phyloP scores from a whole-genome alignment of 139 green algal genomes.

The Limnomonas spitsbergensis region DNA sequence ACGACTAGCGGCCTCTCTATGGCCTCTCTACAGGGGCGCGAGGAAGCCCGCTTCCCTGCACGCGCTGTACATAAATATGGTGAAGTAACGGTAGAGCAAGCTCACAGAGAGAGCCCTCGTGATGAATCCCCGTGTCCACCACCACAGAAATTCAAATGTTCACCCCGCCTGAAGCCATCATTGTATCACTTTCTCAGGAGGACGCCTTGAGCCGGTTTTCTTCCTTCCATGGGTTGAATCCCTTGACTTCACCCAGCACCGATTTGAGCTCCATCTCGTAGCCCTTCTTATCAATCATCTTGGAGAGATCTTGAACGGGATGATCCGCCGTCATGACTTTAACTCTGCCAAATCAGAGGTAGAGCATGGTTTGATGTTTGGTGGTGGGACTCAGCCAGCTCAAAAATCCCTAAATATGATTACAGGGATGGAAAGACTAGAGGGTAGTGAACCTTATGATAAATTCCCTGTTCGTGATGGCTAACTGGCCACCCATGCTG shows the following conservation, averaged over 20 bases:
- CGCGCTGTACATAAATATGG: too few species aligned
- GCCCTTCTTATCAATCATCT: constrained; percentile 39
- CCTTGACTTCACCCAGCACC: constrained; percentile 35
- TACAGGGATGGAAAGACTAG: not conserved
- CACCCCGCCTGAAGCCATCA: too few species aligned
- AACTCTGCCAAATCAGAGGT: not conserved
- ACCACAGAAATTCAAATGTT: too few species aligned
- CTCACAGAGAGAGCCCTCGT: too few species aligned
- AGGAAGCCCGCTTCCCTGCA: too few species aligned
- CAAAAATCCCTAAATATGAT: not conserved
- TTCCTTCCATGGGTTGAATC: not conserved
- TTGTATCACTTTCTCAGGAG: too few species aligned
- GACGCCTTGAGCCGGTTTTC: constrained; percentile 2
- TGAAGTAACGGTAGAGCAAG: too few species aligned
- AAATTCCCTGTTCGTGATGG: too few species aligned
- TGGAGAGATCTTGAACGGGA: constrained; percentile 29
- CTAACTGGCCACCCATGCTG: too few species aligned
- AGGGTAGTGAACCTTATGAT: not conserved
- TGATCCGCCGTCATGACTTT: constrained; percentile 35
- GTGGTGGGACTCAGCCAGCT: not conserved
- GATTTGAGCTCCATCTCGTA: constrained; percentile 34
- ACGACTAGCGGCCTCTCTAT: too few species aligned
- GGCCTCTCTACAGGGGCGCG: too few species aligned
- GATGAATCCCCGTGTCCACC: too few species aligned
- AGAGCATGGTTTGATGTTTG: not conserved